Conservation (phyloP, 345 rosid genomes). For the Populus tremula region DNA sequence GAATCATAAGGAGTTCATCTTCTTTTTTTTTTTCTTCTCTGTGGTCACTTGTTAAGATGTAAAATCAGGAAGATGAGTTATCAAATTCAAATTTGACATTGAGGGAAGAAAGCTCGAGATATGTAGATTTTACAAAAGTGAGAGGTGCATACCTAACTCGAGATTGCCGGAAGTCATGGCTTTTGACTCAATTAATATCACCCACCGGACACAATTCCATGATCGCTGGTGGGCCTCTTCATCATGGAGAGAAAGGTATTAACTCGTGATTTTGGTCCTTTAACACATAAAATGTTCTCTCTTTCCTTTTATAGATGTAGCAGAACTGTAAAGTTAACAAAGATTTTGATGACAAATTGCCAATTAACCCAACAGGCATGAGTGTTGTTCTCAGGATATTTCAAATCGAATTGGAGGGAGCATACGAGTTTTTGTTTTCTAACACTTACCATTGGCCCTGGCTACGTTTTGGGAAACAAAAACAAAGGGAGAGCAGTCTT, state of each 20-base stretch:
- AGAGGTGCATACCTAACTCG: background rate
- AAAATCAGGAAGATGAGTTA: background rate
- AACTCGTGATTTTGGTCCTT: background rate
- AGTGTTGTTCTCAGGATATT: too few species aligned
- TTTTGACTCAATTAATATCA: background rate
- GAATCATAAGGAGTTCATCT: background rate
- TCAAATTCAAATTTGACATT: background rate
- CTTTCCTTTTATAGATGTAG: background rate
- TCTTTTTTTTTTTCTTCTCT: background rate
- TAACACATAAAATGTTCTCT: background rate
- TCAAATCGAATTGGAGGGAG: too few species aligned
- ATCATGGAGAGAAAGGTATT: background rate
- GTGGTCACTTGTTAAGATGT: background rate
- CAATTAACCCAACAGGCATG: too few species aligned
- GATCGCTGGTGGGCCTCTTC: background rate
- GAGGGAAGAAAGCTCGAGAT: background rate
- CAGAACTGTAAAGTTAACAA: background rate
- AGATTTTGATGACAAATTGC: background rate
- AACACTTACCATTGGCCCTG: too few species aligned
- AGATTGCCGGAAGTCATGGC: conserved; percentile 8
- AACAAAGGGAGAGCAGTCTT: too few species aligned
- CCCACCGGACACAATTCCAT: background rate
- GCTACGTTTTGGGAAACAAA: too few species aligned
- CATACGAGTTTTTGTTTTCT: too few species aligned
- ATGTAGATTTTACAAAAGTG: background rate